Base-by-base conservation (phyloP, 106 monocot genomes). In the Dioscorea dumetorum region DNA sequence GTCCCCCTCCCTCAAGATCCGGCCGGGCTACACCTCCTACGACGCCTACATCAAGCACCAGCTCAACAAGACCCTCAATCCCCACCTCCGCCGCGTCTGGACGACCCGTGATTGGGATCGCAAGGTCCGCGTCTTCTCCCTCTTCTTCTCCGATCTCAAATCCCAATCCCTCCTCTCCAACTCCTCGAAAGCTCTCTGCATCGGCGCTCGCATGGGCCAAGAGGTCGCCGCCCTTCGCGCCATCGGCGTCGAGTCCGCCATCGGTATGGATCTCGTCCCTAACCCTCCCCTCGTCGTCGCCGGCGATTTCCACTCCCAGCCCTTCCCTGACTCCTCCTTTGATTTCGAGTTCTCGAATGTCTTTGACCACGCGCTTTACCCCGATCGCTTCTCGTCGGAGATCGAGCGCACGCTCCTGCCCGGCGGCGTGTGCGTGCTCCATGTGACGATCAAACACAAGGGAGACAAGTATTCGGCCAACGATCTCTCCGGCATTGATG, bases 341-440 rank as follows among this genome's bases (percentile, higher is more conserved):
- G 91, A 91, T 63, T 95, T 95, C 79, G 95, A 95, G 76, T 95
- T 95, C 81, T 91, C 91, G 21, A 91, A 95, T 66, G 95, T 91
- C 11, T 91, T 91, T 81, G 91, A 95, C 62, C 95, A 95, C 70
- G 94, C 94, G n/a, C 81, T 95, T 13, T 85, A 85, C 74, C 94
- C 91, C 21, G 83, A 81, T 0, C 64, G 70, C 8, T 95, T 95
- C 66, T 77, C 67, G 21, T 58, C 63, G 15, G 91, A 95, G 87
- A 77, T 95, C 34, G 91, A 91, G 87, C 70, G 94, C 18, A 95
- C 94, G 58, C 72, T 95, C 48, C 62, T 67, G 35, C 75, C 79
- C 21, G 88, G 81, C 12, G 94, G 91, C 7, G 82, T 91, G 2
- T 72, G 70, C 22, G 91, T 83, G 9, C 68, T 95, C 23, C 95